A percentile compares a stretch with the other conserved stretches of the same genome.
Conservation (phyloP, 495 filamentous ascomycete species). For the Aspergillus affinis region DNA sequence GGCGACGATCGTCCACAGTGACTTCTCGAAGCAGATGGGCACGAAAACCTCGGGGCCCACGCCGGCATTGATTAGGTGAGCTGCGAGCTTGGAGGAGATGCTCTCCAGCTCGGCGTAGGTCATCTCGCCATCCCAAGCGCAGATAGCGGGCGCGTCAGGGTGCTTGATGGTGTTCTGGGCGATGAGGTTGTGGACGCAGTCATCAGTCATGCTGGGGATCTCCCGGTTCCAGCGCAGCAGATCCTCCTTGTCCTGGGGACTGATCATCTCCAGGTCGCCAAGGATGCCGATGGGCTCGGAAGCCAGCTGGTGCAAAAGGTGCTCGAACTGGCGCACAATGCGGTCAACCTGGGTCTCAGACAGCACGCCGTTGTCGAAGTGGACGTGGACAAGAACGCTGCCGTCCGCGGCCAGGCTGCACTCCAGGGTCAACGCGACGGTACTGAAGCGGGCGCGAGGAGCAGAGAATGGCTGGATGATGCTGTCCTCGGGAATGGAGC, state of each 20-base stretch:
- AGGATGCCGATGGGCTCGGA: constrained; percentile 1
- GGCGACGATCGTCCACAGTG: constrained; percentile 41
- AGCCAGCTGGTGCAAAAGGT: constrained; percentile 17
- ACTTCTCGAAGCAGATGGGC: constrained; percentile 49
- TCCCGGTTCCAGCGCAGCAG: constrained; percentile 22
- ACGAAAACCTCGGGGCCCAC: constrained; percentile 37
- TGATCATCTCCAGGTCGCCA: constrained; percentile 18
- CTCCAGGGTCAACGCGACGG: constrained; percentile 20
- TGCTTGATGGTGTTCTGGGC: constrained; percentile 18
- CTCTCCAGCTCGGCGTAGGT: constrained; percentile 33
- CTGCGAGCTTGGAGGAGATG: constrained; percentile 31
- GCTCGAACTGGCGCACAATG: constrained; percentile 23
- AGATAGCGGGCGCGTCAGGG: constrained; percentile 25
- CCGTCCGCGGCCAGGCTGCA: constrained; percentile 15
- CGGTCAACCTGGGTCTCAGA: constrained; percentile 9
- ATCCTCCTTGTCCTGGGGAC: constrained; percentile 17
- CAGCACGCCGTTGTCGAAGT: constrained; percentile 20
- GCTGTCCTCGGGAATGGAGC: constrained; percentile 38
- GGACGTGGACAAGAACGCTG: constrained; percentile 9
- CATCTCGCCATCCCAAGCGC: constrained; percentile 26
- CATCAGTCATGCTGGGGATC: constrained; percentile 18
- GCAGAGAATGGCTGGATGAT: constrained; percentile 14
- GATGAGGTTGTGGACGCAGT: constrained; percentile 35
- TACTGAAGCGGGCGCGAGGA: constrained; percentile 17
- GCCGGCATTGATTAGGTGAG: constrained; percentile 29